These are phyloP conservation scores for Paramyrothecium roridum DNA, from an alignment of 2,329 filamentous ascomycete species.

Conservation along the genomic window DNA sequence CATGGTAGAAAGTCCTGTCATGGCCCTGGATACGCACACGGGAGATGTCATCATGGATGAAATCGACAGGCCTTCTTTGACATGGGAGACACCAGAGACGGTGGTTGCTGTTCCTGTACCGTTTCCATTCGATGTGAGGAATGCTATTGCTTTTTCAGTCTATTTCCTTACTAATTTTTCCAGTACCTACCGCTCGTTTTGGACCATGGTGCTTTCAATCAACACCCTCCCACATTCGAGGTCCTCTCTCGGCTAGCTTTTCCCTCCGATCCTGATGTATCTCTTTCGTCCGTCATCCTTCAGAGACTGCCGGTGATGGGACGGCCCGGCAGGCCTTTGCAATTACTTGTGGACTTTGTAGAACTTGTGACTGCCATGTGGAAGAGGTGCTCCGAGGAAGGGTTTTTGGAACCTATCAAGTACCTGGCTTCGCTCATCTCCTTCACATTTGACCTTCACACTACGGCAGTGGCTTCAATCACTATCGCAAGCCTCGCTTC, in stretches of 20 bases:
- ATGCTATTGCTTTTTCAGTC: background rate
- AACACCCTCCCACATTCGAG: constrained; percentile 64
- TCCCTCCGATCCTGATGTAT: constrained; percentile 59
- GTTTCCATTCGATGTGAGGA: constrained; percentile 45
- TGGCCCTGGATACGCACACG: constrained; percentile 52
- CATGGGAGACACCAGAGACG: constrained; percentile 13
- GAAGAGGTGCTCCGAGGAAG: constrained; percentile 63
- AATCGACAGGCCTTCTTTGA: constrained; percentile 19
- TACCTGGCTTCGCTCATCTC: constrained; percentile 63
- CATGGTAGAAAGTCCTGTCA: constrained; percentile 62
- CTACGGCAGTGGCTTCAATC: constrained; percentile 53
- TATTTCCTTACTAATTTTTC: constrained; percentile 13
- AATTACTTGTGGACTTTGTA: constrained; percentile 62
- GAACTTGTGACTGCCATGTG: constrained; percentile 64
- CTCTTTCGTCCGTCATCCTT: constrained; percentile 65
- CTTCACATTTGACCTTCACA: constrained; percentile 62
- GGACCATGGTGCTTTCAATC: constrained; percentile 54
- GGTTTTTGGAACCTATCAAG: constrained; percentile 59
- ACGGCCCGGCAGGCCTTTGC: constrained; percentile 43
- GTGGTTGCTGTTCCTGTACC: constrained; percentile 18
- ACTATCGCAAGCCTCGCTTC: constrained; percentile 57
- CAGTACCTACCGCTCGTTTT: constrained; percentile 62
- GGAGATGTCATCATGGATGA: constrained; percentile 34
- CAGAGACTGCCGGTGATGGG: constrained; percentile 61
- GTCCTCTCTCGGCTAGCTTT: constrained; percentile 62